These are phyloP conservation scores for Pythium folliculosum DNA, from an alignment of 352 stramenopile species.

Conservation along the genomic window DNA sequence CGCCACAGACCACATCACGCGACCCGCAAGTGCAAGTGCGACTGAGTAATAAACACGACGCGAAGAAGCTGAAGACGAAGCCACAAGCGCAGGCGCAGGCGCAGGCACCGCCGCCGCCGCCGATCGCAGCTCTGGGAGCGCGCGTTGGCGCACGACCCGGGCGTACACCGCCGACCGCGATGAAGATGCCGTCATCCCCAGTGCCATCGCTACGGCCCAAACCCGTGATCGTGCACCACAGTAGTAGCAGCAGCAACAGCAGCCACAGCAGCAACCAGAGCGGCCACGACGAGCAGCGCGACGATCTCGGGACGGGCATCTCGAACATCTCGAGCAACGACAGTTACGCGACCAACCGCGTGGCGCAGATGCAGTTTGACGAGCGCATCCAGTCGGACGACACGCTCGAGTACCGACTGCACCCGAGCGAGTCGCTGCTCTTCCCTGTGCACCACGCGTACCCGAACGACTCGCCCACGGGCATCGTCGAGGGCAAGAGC, in stretches of 20 bases:
- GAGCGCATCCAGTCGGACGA: slow-evolving; percentile 21
- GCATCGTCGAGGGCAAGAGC: slow-evolving; percentile 36
- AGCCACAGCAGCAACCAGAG: slow-evolving; percentile 22
- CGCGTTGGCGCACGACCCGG: neutral
- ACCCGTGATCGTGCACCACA: slow-evolving; percentile 13
- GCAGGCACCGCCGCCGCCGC: neutral
- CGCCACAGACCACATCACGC: neutral
- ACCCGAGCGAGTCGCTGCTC: slow-evolving; percentile 24
- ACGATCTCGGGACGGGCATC: neutral
- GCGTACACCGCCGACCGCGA: slow-evolving; percentile 3
- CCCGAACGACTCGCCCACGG: slow-evolving; percentile 9
- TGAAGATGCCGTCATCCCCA: slow-evolving; percentile 18
- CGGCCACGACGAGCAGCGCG: slow-evolving; percentile 10
- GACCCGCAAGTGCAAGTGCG: neutral
- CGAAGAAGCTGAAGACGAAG: neutral
- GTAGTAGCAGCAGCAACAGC: slow-evolving; percentile 22
- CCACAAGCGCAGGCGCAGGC: neutral
- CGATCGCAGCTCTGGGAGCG: too few relatives aligned
- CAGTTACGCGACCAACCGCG: slow-evolving; percentile 17
- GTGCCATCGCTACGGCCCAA: slow-evolving; percentile 17
- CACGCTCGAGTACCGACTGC: slow-evolving; percentile 18
- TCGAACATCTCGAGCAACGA: slow-evolving; percentile 13
- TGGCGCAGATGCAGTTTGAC: neutral
- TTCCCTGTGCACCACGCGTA: slow-evolving; percentile 23
- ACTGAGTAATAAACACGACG: neutral